phyloP scores from a whole-genome alignment of 208 protist genomes.

The Porcisia hertigi region DNA sequence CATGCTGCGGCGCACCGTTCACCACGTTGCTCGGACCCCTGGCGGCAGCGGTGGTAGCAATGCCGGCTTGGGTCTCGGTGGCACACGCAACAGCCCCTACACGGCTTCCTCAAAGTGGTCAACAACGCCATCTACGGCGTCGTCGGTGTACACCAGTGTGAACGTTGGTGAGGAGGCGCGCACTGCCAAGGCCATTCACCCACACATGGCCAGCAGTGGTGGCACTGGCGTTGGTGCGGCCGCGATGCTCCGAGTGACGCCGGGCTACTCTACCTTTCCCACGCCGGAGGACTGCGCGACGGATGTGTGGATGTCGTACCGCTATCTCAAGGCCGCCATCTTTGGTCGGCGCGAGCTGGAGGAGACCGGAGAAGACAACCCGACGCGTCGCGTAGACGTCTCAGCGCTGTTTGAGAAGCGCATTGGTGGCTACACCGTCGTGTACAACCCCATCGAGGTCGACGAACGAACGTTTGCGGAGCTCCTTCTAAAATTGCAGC shows the following conservation, averaged over 20 bases:
- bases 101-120: not conserved
- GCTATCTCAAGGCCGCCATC: constrained; percentile 38
- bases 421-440: constrained; percentile 66
- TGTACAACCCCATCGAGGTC: constrained; percentile 84
- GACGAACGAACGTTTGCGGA: constrained; percentile 62
- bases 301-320: constrained; percentile 21
- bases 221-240: not conserved
- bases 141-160: not conserved
- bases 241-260: not conserved
- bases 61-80: constrained; percentile 14
- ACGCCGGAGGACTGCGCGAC: constrained; percentile 36
- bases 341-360: constrained; percentile 21
- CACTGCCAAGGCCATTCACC: not conserved
- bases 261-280: constrained; percentile 41
- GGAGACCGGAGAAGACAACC: constrained; percentile 12
- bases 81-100: constrained; percentile 7
- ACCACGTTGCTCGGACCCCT: constrained; percentile 14
- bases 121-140: not conserved
- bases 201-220: not conserved
- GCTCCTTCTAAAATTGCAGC: constrained; percentile 53
- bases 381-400: constrained; percentile 10
- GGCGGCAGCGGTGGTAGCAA: constrained; percentile 14
- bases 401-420: constrained; percentile 32
- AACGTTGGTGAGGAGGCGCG: not conserved
- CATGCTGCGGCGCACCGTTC: constrained; percentile 14